A percentile compares a stretch with the other conserved stretches of the same genome.
phyloP scores from a whole-genome alignment of 164 flowering plant genomes.

The Sextonia rubra region DNA sequence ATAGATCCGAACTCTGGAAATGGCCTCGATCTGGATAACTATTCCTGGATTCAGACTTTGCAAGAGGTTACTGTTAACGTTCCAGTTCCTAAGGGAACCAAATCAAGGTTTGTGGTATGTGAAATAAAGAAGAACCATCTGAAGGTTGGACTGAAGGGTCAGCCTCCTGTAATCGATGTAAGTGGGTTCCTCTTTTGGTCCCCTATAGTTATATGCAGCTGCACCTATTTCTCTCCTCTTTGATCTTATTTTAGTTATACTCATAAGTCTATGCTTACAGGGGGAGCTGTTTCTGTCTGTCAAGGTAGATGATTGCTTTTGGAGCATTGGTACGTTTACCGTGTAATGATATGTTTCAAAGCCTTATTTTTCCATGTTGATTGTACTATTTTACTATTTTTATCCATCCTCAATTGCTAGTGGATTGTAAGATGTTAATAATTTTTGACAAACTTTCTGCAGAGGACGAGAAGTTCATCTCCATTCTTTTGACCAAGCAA shows the following conservation, averaged over 20 bases:
- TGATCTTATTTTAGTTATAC: neutral
- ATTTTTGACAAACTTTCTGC: slow-evolving; percentile 11
- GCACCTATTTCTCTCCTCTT: too few relatives aligned
- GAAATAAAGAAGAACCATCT: slow-evolving; percentile 84
- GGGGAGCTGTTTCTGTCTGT: slow-evolving; percentile 66
- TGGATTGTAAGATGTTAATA: neutral
- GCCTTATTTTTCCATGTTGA: neutral
- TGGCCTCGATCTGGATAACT: slow-evolving; percentile 87
- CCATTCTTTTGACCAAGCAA: slow-evolving; percentile 78
- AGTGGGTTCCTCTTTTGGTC: slow-evolving; percentile 9
- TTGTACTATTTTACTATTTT: neutral
- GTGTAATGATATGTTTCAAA: neutral
- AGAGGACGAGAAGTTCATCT: slow-evolving; percentile 76
- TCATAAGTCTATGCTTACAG: slow-evolving; percentile 27
- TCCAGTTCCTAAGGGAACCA: slow-evolving; percentile 83
- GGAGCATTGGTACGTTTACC: slow-evolving; percentile 77
- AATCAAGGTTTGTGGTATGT: slow-evolving; percentile 62
- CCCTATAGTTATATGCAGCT: neutral
- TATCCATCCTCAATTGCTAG: too few relatives aligned
- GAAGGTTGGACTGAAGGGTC: slow-evolving; percentile 88
- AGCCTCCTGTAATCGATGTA: slow-evolving; percentile 90
- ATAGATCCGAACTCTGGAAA: slow-evolving; percentile 78
- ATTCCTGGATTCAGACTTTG: slow-evolving; percentile 84
- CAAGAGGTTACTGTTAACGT: slow-evolving; percentile 69
- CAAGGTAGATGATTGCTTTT: slow-evolving; percentile 85